Percentiles rank a stretch among this genome's conserved stretches.
These are phyloP conservation scores for Telopea speciosissima DNA, from an alignment of 177 flowering plant genomes.

Conservation along the genomic window DNA sequence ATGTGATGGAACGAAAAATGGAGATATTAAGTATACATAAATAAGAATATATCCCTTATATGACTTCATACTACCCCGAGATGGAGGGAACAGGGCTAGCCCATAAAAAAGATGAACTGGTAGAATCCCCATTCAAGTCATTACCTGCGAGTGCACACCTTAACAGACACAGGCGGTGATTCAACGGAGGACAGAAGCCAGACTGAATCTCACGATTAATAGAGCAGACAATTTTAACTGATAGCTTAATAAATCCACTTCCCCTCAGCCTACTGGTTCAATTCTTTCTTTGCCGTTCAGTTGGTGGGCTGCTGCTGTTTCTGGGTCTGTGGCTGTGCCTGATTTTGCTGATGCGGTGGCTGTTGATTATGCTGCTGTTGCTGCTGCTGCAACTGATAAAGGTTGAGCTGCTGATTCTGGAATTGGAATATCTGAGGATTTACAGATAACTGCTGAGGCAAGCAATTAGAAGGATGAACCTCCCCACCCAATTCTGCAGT, in stretches of 20 bases:
- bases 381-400: conserved; percentile 32
- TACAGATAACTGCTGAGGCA: conserved; percentile 44
- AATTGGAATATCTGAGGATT: conserved; percentile 54
- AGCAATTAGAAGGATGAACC: conserved; percentile 28
- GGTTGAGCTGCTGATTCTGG: conserved; percentile 28
- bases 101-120: no score
- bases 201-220: neutral
- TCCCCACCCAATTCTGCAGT: conserved; percentile 43
- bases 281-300: conserved; percentile 31
- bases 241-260: neutral
- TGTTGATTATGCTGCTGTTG: conserved; percentile 21
- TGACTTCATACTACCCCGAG: neutral
- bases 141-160: neutral
- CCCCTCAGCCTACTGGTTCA: conserved; percentile 20
- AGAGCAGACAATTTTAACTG: neutral
- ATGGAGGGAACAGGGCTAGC: no score
- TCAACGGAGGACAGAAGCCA: neutral
- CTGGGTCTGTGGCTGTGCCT: conserved; percentile 6
- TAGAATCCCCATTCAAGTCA: no score
- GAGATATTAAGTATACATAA: no score
- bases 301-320: conserved; percentile 29
- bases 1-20: no score
- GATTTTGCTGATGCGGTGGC: conserved; percentile 14
- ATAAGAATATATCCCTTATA: no score
- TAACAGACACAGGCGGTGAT: neutral